phyloP scores from a whole-genome alignment of 768 basidiomycete genomes.

The Boletellus sp. region DNA sequence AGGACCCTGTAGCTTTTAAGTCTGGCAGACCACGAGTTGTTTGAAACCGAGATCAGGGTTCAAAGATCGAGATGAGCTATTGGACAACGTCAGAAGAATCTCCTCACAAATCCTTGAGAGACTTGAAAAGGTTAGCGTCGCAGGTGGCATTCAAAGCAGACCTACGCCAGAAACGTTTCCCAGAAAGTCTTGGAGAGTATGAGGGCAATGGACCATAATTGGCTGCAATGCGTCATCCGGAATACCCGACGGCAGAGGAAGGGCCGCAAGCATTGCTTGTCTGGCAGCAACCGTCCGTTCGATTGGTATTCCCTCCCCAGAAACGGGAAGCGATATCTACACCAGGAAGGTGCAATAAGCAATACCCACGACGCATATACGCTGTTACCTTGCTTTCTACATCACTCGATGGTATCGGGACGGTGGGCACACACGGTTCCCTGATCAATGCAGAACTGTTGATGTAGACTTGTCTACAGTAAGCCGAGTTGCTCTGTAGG shows the following conservation, averaged over 20 bases:
- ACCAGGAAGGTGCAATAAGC: not conserved
- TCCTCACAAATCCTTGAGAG: constrained; percentile 55
- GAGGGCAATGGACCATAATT: constrained; percentile 59
- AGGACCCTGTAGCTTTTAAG: constrained; percentile 65
- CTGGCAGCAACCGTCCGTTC: constrained; percentile 49
- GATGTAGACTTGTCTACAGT: constrained; percentile 14
- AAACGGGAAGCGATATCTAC: constrained; percentile 1
- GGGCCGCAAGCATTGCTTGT: constrained; percentile 50
- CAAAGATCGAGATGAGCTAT: not conserved
- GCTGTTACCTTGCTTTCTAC: constrained; percentile 15
- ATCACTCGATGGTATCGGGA: not conserved
- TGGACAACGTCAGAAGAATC: not conserved
- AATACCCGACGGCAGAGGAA: constrained; percentile 61
- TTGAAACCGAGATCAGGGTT: not conserved
- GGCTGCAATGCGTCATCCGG: constrained; percentile 68
- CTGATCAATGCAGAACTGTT: constrained; percentile 6
- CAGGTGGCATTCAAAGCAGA: constrained; percentile 3
- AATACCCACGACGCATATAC: constrained; percentile 19
- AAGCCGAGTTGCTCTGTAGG: constrained; percentile 28
- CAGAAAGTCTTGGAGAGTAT: constrained; percentile 69
- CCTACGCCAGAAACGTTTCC: constrained; percentile 54
- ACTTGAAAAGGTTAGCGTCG: constrained; percentile 33
- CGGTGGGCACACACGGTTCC: not conserved
- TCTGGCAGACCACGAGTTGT: constrained; percentile 33
- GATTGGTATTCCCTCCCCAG: constrained; percentile 10